phyloP scores from a whole-genome alignment of 768 basidiomycete genomes.

The Termitomyces sp. region DNA sequence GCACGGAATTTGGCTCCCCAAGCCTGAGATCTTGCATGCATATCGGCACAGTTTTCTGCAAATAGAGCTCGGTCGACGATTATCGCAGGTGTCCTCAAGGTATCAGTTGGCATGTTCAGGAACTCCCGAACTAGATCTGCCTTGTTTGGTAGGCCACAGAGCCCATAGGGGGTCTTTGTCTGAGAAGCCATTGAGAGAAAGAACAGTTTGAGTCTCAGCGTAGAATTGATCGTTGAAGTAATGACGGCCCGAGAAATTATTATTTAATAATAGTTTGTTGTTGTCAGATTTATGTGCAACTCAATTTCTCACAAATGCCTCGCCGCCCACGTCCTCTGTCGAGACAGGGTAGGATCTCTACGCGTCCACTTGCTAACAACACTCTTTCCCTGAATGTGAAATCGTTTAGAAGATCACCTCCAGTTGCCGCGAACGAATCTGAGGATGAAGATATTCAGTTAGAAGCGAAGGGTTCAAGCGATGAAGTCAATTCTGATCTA shows the following conservation, averaged over 20 bases:
- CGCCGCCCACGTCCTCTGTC: constrained; percentile 30
- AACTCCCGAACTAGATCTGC: constrained; percentile 49
- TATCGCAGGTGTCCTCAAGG: constrained; percentile 72
- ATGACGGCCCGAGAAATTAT: background rate
- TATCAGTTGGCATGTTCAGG: constrained; percentile 50
- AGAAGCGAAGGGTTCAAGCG: constrained; percentile 8
- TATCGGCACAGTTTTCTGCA: constrained; percentile 65
- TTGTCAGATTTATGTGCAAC: no score
- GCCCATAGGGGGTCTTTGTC: constrained; percentile 41
- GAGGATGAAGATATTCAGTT: constrained; percentile 3
- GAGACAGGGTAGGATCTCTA: constrained; percentile 14
- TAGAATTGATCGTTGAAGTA: no score
- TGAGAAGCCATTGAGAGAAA: constrained; percentile 23
- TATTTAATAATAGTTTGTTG: no score
- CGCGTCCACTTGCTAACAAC: background rate
- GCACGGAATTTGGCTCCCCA: constrained; percentile 75
- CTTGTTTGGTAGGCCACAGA: constrained; percentile 40
- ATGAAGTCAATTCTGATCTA: constrained; percentile 19
- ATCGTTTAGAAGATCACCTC: constrained; percentile 8
- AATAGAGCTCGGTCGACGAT: constrained; percentile 74
- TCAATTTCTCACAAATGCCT: constrained; percentile 25
- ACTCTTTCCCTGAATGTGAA: constrained; percentile 7
- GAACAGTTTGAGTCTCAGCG: no score
- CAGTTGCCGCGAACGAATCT: constrained; percentile 1
- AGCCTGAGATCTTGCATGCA: constrained; percentile 62